A percentile compares a stretch with the other conserved stretches of the same genome.
phyloP scores from a whole-genome alignment of 2,329 filamentous ascomycete species.

The Sclerotiophoma versabilis region DNA sequence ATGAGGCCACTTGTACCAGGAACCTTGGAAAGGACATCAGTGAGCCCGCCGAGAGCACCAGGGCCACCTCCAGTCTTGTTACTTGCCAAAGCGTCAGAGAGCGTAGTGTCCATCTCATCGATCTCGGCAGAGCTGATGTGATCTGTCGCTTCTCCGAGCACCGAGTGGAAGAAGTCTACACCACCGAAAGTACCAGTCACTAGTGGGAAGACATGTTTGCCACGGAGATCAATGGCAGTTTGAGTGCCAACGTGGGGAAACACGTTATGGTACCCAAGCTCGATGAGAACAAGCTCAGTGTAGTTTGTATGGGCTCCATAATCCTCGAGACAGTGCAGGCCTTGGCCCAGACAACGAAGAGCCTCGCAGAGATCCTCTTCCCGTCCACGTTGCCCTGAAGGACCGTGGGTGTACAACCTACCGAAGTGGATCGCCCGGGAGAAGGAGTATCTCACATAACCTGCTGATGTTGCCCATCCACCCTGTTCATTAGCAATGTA shows the following conservation, averaged over 20 bases:
- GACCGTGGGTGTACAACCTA: constrained; percentile 55
- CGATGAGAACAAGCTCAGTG: constrained; percentile 59
- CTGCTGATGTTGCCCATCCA: constrained; percentile 87
- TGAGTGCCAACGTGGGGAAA: constrained; percentile 60
- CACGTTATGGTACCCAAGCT: constrained; percentile 59
- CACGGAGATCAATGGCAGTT: constrained; percentile 55
- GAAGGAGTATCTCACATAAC: constrained; percentile 69
- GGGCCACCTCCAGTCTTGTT: constrained; percentile 42
- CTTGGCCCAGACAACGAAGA: constrained; percentile 60
- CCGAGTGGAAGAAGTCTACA: constrained; percentile 59
- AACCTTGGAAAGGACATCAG: constrained; percentile 76
- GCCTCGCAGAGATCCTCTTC: constrained; percentile 59
- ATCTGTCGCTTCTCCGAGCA: constrained; percentile 59
- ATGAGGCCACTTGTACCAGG: constrained; percentile 63
- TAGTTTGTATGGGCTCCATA: constrained; percentile 65
- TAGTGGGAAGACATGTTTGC: constrained; percentile 59
- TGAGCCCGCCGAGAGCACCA: constrained; percentile 57
- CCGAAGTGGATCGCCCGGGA: constrained; percentile 58
- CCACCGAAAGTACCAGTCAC: constrained; percentile 64
- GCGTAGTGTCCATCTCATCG: constrained; percentile 55
- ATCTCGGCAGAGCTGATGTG: constrained; percentile 59
- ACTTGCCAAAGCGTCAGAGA: constrained; percentile 49
- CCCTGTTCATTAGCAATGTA: constrained; percentile 94
- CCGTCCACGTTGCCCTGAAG: constrained; percentile 48
- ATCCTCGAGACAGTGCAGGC: constrained; percentile 62